Base-by-base conservation (phyloP, 257 asterid species). In the Solanum chaucha region DNA sequence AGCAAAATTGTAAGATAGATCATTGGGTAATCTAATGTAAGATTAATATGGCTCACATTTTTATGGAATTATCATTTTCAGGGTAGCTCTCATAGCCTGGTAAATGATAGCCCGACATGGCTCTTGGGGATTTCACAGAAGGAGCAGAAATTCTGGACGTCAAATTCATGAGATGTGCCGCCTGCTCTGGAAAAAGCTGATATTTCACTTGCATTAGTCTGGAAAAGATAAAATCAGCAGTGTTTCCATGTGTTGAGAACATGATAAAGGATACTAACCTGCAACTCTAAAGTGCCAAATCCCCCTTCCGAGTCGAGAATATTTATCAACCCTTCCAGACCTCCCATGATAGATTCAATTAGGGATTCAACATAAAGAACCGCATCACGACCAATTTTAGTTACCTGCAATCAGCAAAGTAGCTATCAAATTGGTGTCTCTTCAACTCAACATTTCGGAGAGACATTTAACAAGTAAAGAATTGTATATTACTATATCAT, bases 241-340 rank as follows among this genome's bases (percentile, higher is more conserved):
- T 83, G 7, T 81, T 83, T 73, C 86, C 77, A 84, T 86, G 83
- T 84, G 68, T 84, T 83, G 89, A 90, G 78, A 83, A 61, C 88
- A 90, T 73, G 92, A 89, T 80, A 81, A 91, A 67, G 88, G 88
- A 88, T 86, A 86, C 87, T 36, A 89, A 97, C 99, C 99, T 96
- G 99, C 95, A 92, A 94, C 93, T 97, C 99, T 87, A 97, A 92
- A 72, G 99, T 94, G 83, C 99, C 99, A 92, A 97, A 97, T 89
- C 99, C 99, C 88, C 99, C 99, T 89, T 96, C 99, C 3, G 99
- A 97, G 90, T 97, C 98, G 4, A 97, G 99, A 87, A 97, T 97
- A 92, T 97, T 97, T 88, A 97, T 94, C 87, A 97, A 92, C 85
- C 99, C 99, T 92, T 97, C 99, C 89, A 96, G 91, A 85, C 99